Evolutionary conservation across 805 yeast species (phyloP).

Genomic region (Hanseniaspora singularis): DNA sequence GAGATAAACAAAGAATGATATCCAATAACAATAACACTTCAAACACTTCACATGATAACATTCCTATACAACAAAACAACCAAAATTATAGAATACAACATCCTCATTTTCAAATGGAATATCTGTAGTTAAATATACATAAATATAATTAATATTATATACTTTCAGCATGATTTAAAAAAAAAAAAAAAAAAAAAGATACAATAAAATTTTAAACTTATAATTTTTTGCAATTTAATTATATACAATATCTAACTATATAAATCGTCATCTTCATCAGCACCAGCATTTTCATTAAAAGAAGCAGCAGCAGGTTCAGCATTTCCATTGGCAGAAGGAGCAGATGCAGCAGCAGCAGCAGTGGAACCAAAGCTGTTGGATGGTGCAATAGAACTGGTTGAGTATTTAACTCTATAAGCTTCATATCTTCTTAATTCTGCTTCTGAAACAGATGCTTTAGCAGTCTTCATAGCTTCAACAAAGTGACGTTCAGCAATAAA

Average conservation of each 20-base stretch:
- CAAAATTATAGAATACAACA: slow-evolving; percentile 13
- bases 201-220: not conserved
- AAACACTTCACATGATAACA: no score
- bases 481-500: slow-evolving; percentile 85
- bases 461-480: slow-evolving; percentile 99
- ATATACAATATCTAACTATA: slow-evolving; percentile 41
- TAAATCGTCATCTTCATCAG: slow-evolving; percentile 54
- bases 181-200: no score
- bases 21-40: not conserved
- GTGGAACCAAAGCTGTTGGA: slow-evolving; percentile 41
- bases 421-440: slow-evolving; percentile 97
- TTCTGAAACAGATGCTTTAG: slow-evolving; percentile 92
- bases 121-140: not conserved
- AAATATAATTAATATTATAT: not conserved
- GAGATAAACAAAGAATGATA: slow-evolving; percentile 4
- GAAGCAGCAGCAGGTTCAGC: slow-evolving; percentile 34
- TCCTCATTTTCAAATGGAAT: slow-evolving; percentile 8
- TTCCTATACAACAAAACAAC: not conserved
- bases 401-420: slow-evolving; percentile 88
- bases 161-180: no score
- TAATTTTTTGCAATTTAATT: no score
- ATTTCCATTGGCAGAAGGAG: slow-evolving; percentile 21
- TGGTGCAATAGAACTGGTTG: slow-evolving; percentile 64
- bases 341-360: slow-evolving; percentile 47
- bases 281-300: slow-evolving; percentile 30